Percentiles rank a stretch among this genome's conserved stretches.
Evolutionary conservation across 1,284 basidiomycete genomes (phyloP).

Genomic region (Puccinia coronata): DNA sequence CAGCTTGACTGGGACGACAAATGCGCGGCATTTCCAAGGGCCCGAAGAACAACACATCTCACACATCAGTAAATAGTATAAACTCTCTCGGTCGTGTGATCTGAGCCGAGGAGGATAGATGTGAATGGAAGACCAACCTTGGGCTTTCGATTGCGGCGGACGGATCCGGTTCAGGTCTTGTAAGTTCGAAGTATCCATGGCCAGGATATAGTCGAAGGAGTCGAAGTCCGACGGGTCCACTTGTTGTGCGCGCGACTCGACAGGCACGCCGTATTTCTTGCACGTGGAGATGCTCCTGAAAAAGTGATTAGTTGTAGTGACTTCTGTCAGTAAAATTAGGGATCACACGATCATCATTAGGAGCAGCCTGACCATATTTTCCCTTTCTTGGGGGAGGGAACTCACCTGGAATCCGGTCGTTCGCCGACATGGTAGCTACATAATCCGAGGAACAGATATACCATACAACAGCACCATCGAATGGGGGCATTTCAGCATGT

Average conservation of each 20-base stretch:
- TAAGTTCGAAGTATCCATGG: conserved; percentile 22
- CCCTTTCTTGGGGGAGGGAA: background rate
- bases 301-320: background rate
- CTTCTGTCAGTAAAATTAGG: too few relatives aligned
- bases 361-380: too few relatives aligned
- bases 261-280: background rate
- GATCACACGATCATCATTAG: too few relatives aligned
- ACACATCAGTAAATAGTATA: too few relatives aligned
- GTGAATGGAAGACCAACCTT: background rate
- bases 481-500: background rate
- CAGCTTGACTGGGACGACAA: background rate
- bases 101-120: too few relatives aligned
- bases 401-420: conserved; percentile 8
- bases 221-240: background rate
- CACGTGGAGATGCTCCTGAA: background rate
- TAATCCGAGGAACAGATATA: too few relatives aligned
- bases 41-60: too few relatives aligned
- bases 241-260: background rate
- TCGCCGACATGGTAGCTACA: conserved; percentile 26
- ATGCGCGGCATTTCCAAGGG: background rate
- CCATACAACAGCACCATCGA: too few relatives aligned
- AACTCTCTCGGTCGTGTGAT: too few relatives aligned
- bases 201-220: conserved; percentile 16
- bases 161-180: background rate
- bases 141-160: background rate